phyloP scores from a whole-genome alignment of 2,329 filamentous ascomycete genomes.

The Lojkania enalia region DNA sequence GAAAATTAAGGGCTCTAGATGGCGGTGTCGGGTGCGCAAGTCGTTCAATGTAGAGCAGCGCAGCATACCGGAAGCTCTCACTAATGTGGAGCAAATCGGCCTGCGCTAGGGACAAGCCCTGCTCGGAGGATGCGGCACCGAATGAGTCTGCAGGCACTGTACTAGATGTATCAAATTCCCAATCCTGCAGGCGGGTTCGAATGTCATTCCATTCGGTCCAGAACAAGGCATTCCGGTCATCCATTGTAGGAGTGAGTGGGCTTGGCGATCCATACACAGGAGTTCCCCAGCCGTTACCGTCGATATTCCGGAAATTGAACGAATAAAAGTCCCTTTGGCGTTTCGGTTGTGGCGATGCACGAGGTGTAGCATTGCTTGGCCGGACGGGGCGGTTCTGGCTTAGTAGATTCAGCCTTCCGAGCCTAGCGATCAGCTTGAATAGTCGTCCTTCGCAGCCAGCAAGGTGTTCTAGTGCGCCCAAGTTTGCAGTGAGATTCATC shows the following conservation, averaged over 20 bases:
- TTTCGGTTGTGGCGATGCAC: constrained; percentile 37
- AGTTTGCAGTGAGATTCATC: constrained; percentile 65
- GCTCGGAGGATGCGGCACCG: constrained; percentile 10
- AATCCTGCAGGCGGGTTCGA: constrained; percentile 73
- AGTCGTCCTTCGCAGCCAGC: constrained; percentile 84
- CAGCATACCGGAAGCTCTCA: constrained; percentile 87
- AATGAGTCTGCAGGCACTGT: constrained; percentile 27
- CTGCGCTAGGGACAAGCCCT: constrained; percentile 56
- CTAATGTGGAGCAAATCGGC: constrained; percentile 79
- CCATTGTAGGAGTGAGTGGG: constrained; percentile 49
- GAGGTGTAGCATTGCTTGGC: constrained; percentile 38
- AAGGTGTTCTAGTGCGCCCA: constrained; percentile 79
- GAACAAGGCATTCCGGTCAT: constrained; percentile 65
- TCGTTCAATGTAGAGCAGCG: constrained; percentile 86
- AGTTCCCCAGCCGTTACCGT: constrained; percentile 68
- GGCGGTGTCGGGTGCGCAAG: constrained; percentile 76
- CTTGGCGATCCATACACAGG: constrained; percentile 53
- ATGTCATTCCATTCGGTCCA: constrained; percentile 87
- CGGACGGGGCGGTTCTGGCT: constrained; percentile 65
- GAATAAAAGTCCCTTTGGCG: constrained; percentile 55
- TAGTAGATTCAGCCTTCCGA: constrained; percentile 82
- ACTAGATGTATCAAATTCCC: constrained; percentile 64
- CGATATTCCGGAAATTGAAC: constrained; percentile 61
- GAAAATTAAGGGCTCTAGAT: constrained; percentile 75
- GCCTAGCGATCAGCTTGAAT: constrained; percentile 82